These are phyloP conservation scores for Fusarium chaquense DNA, from an alignment of 2,329 filamentous ascomycete species.

Conservation along the genomic window DNA sequence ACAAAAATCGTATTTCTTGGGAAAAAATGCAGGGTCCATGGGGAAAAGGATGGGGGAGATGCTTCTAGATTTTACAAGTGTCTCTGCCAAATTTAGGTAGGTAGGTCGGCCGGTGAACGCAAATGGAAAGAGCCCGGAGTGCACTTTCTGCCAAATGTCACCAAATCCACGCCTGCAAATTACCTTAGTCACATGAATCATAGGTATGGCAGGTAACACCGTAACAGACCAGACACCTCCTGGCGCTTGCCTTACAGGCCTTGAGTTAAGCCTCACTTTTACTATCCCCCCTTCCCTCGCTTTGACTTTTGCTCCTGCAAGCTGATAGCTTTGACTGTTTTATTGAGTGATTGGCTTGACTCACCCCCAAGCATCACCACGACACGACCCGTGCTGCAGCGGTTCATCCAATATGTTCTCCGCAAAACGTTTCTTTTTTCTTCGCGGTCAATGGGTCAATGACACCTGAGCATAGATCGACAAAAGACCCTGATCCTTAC, in stretches of 20 bases:
- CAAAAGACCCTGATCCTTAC: conserved; percentile 6
- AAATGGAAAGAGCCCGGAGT: conserved; percentile 1
- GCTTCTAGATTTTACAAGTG: conserved; percentile 25
- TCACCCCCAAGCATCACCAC: conserved; percentile 27
- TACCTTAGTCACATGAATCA: conserved; percentile 7
- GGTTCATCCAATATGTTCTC: conserved; percentile 4
- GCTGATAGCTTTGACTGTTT: background rate
- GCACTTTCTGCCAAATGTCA: conserved; percentile 12
- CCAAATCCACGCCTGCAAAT: conserved; percentile 4
- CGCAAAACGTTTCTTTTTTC: conserved; percentile 3
- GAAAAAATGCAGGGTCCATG: conserved; percentile 21
- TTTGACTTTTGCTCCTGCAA: conserved; percentile 12
- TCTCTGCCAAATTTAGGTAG: conserved; percentile 4
- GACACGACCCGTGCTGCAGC: conserved; percentile 26
- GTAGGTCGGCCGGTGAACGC: background rate
- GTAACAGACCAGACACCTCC: background rate
- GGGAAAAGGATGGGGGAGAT: background rate
- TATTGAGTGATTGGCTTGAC: background rate
- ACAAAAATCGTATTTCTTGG: background rate
- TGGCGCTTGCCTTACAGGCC: background rate
- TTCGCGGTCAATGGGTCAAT: conserved; percentile 5
- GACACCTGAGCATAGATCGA: conserved; percentile 15
- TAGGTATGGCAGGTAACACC: conserved; percentile 3
- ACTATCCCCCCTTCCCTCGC: background rate
- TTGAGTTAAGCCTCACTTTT: conserved; percentile 13